A percentile compares a stretch with the other conserved stretches of the same genome.
Evolutionary conservation across 2,329 filamentous ascomycete genomes (phyloP).

Genomic region (Nothophaeocryptopus gaeumannii): DNA sequence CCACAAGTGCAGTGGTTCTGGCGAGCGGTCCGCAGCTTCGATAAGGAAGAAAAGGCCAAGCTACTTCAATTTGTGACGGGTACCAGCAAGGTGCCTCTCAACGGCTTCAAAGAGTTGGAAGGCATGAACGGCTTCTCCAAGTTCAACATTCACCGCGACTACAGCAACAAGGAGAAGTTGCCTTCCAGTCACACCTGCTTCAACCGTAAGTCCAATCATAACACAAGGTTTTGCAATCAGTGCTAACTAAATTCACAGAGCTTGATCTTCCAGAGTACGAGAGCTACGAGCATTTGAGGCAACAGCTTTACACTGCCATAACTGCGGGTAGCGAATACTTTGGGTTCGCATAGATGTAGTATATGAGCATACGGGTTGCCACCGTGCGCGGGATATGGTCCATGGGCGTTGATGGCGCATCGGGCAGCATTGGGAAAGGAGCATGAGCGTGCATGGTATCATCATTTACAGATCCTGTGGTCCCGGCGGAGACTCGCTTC

Average conservation of each 20-base stretch:
- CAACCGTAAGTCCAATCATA: constrained; percentile 72
- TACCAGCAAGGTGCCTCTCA: constrained; percentile 95
- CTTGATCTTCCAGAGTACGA: constrained; percentile 98
- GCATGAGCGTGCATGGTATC: too few relatives aligned
- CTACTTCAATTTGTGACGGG: constrained; percentile 96
- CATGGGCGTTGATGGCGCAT: not conserved
- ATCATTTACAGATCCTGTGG: too few relatives aligned
- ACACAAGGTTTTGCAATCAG: not conserved
- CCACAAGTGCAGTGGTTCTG: constrained; percentile 99
- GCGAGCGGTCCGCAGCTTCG: constrained; percentile 93
- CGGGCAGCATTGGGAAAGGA: too few relatives aligned
- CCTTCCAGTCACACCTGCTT: constrained; percentile 98
- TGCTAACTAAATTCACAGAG: constrained; percentile 58
- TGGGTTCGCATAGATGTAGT: constrained; percentile 72
- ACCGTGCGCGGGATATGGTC: not conserved
- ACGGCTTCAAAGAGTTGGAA: constrained; percentile 98
- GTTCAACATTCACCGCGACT: constrained; percentile 98
- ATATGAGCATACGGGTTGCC: constrained; percentile 12
- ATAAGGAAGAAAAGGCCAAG: constrained; percentile 98
- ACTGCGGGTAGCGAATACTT: constrained; percentile 98
- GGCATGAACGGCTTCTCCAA: constrained; percentile 98
- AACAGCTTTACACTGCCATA: constrained; percentile 89
- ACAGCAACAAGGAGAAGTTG: constrained; percentile 90
- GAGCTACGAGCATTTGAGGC: constrained; percentile 84
- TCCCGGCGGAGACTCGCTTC: too few relatives aligned